Conservation (phyloP, 2,329 filamentous ascomycete species). For the Trichoderma simmonsii region DNA sequence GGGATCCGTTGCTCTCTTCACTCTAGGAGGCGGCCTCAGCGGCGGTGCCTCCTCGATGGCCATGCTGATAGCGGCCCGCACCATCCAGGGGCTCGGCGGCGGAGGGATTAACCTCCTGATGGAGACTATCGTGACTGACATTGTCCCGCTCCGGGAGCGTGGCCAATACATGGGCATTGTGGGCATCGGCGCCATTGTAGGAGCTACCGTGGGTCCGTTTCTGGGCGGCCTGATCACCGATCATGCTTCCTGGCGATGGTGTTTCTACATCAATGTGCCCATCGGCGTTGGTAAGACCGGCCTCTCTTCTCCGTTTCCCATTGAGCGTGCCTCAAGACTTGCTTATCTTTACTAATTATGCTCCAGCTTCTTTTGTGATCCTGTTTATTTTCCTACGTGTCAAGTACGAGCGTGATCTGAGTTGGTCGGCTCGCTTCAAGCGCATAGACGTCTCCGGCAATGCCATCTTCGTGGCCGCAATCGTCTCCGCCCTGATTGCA, state of each 20-base stretch:
- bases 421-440: background rate
- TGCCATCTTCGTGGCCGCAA: conserved; percentile 38
- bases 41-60: conserved; percentile 43
- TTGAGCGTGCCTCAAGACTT: no score
- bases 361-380: background rate
- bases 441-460: conserved; percentile 33
- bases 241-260: conserved; percentile 41
- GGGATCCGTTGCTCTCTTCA: conserved; percentile 43
- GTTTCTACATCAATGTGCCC: conserved; percentile 47
- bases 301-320: background rate
- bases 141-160: conserved; percentile 47
- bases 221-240: conserved; percentile 31
- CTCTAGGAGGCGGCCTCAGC: conserved; percentile 50
- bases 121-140: conserved; percentile 38
- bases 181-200: conserved; percentile 32
- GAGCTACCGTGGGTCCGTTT: conserved; percentile 34
- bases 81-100: conserved; percentile 47
- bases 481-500: conserved; percentile 38
- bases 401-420: background rate
- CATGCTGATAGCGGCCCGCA: conserved; percentile 48
- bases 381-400: conserved; percentile 38
- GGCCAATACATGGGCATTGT: conserved; percentile 39
- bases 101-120: conserved; percentile 35
- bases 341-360: background rate
- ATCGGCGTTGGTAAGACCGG: conserved; percentile 32